phyloP scores from a whole-genome alignment of 2,329 filamentous ascomycete genomes.

The Calonectria fujianensis region DNA sequence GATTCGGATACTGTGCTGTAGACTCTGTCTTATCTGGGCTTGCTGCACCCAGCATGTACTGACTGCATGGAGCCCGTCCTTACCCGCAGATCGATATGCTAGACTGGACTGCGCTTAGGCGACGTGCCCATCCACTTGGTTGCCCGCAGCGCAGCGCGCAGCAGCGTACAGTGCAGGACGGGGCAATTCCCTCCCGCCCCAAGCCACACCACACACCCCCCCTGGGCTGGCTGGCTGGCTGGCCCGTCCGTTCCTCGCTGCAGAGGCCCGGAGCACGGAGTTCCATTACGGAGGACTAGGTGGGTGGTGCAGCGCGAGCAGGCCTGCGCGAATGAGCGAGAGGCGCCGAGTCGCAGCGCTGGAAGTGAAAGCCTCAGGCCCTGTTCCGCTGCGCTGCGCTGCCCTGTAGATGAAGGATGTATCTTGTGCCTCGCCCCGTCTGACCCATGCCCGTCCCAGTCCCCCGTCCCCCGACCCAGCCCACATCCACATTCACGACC shows the following conservation, averaged over 20 bases:
- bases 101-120: constrained; percentile 23
- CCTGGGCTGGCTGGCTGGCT: background rate
- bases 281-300: background rate
- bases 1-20: constrained; percentile 27
- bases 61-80: constrained; percentile 17
- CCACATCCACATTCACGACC: constrained; percentile 39
- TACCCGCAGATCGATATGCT: constrained; percentile 32
- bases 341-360: constrained; percentile 22
- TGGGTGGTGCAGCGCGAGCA: constrained; percentile 10
- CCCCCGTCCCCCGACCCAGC: constrained; percentile 47
- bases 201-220: constrained; percentile 15
- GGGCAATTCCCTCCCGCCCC: constrained; percentile 10
- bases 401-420: constrained; percentile 26
- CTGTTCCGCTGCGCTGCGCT: constrained; percentile 7
- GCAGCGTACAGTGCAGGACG: constrained; percentile 10
- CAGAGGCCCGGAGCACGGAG: constrained; percentile 9
- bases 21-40: constrained; percentile 18
- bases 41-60: constrained; percentile 20
- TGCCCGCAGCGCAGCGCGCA: constrained; percentile 9
- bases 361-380: constrained; percentile 43
- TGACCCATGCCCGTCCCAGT: constrained; percentile 46
- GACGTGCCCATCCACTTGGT: constrained; percentile 2
- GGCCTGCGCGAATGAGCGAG: constrained; percentile 9
- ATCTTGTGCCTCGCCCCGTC: constrained; percentile 53
- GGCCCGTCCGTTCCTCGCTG: constrained; percentile 14